Evolutionary conservation across 352 stramenopile genomes (phyloP).

Genomic region (Phytophthora agathidicida): DNA sequence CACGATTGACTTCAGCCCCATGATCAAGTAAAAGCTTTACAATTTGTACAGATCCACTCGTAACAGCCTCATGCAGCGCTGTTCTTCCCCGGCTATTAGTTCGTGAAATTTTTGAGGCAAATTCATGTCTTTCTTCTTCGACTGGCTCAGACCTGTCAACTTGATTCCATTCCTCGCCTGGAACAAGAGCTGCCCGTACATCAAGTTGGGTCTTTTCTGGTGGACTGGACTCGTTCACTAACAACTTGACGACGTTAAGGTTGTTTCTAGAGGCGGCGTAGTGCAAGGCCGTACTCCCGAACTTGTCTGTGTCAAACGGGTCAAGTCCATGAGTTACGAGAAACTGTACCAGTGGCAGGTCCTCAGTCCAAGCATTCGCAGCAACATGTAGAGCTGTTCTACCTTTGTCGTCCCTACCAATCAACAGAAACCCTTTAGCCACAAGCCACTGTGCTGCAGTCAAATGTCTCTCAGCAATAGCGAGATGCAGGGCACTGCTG

Average conservation of each 20-base stretch:
- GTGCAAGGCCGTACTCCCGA: not conserved
- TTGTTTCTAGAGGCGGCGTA: not conserved
- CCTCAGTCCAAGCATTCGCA: not conserved
- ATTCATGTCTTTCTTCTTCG: too few relatives aligned
- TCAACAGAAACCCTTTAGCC: not conserved
- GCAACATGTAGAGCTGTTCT: conserved; percentile 1
- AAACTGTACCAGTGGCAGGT: not conserved
- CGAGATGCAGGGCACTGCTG: too few relatives aligned
- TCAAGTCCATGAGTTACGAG: conserved; percentile 3
- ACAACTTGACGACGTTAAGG: not conserved
- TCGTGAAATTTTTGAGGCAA: conserved; percentile 8
- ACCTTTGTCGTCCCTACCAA: not conserved
- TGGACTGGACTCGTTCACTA: not conserved
- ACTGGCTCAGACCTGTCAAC: too few relatives aligned
- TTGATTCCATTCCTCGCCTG: too few relatives aligned
- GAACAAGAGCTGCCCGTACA: too few relatives aligned
- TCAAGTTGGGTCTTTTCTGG: too few relatives aligned
- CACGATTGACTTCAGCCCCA: not conserved
- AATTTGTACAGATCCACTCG: not conserved
- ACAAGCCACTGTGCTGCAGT: conserved; percentile 8
- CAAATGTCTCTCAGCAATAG: too few relatives aligned
- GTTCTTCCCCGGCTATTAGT: too few relatives aligned
- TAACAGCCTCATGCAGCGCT: conserved; percentile 1
- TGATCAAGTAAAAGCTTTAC: not conserved
- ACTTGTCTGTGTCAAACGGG: not conserved